phyloP scores from a whole-genome alignment of 352 stramenopile species.

The Blastocystis sp. region DNA sequence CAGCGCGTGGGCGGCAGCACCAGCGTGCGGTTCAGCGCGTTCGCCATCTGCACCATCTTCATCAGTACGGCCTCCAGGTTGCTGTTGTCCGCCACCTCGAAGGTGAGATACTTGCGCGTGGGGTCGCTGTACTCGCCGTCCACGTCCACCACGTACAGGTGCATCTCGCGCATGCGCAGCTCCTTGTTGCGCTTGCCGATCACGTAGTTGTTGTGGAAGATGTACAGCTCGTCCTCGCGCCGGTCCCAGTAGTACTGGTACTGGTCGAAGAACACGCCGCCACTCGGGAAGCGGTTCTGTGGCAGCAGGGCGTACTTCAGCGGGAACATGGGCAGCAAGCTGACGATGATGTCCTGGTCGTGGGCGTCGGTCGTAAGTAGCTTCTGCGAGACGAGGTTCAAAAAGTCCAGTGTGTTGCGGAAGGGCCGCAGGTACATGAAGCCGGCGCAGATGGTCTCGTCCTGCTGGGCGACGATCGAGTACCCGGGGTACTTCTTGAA shows the following conservation, averaged over 20 bases:
- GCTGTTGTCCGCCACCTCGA: neutral
- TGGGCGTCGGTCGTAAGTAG: slow-evolving; percentile 8
- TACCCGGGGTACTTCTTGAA: neutral
- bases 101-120: neutral
- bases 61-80: neutral
- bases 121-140: slow-evolving; percentile 28
- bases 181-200: slow-evolving; percentile 37
- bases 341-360: slow-evolving; percentile 27
- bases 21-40: slow-evolving; percentile 31
- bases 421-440: slow-evolving; percentile 28
- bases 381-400: neutral
- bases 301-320: neutral
- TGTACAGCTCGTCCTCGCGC: neutral
- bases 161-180: slow-evolving; percentile 18
- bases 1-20: slow-evolving; percentile 10
- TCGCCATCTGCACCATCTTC: slow-evolving; percentile 4
- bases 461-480: slow-evolving; percentile 31
- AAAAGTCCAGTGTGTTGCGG: neutral
- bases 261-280: slow-evolving; percentile 18
- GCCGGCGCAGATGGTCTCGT: slow-evolving; percentile 23
- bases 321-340: neutral
- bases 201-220: slow-evolving; percentile 59
- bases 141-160: slow-evolving; percentile 25
- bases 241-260: slow-evolving; percentile 32
- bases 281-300: neutral